Evolutionary conservation across 192 early-diverging fungal genomes (phyloP).

Genomic region (Geranomyces variabilis): DNA sequence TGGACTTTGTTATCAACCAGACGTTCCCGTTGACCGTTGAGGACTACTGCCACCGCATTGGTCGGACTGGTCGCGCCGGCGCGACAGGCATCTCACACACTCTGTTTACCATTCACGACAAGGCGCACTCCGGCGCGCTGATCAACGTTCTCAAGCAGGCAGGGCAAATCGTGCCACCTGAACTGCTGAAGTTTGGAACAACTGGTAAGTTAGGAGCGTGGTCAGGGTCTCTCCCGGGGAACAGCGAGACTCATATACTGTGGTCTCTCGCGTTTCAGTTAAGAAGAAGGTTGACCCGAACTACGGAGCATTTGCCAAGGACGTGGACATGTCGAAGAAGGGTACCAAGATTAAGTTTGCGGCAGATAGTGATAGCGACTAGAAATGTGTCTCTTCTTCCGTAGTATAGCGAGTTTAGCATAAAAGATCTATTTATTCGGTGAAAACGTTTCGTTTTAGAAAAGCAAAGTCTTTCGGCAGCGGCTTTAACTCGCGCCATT

Average conservation of each 20-base stretch:
- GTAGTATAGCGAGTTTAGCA: too few relatives aligned
- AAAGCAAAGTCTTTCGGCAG: too few relatives aligned
- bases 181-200: constrained; percentile 89
- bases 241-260: neutral
- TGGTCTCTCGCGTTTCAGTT: constrained; percentile 47
- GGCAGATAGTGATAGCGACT: constrained; percentile 36
- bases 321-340: constrained; percentile 80
- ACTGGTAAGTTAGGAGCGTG: constrained; percentile 48
- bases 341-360: constrained; percentile 88
- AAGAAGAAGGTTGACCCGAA: constrained; percentile 96
- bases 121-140: constrained; percentile 74
- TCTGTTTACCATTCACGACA: constrained; percentile 89
- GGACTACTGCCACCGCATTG: constrained; percentile 73
- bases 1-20: constrained; percentile 95
- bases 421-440: too few relatives aligned
- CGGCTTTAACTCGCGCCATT: too few relatives aligned
- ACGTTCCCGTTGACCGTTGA: constrained; percentile 98
- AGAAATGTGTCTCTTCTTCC: neutral
- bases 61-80: constrained; percentile 94
- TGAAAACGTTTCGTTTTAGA: too few relatives aligned
- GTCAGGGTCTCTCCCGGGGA: too few relatives aligned
- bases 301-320: constrained; percentile 95
- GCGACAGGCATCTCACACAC: constrained; percentile 89
- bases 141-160: constrained; percentile 92
- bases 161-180: constrained; percentile 81